Conservation (phyloP, 208 protist genomes). For the Trypanosoma caninum region DNA sequence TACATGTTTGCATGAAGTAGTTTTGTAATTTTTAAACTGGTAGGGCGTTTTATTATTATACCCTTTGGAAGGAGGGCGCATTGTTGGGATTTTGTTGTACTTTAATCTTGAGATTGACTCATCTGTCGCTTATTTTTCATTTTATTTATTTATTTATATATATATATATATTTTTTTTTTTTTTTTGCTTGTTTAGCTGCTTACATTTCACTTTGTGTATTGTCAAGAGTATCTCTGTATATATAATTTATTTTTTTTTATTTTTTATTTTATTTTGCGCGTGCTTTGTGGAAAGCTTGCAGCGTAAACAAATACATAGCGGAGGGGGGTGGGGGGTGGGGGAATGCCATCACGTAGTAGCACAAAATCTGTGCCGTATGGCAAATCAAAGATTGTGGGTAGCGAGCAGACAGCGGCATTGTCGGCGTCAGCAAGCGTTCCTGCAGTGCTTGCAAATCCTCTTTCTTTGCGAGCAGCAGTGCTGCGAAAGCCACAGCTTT, state of each 20-base stretch:
- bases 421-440: conserved; percentile 24
- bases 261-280: not conserved
- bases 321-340: not conserved
- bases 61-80: no score
- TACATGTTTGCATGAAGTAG: no score
- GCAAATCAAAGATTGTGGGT: not conserved
- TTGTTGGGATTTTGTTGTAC: no score
- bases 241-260: not conserved
- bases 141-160: not conserved
- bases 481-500: conserved; percentile 44
- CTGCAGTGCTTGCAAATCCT: conserved; percentile 41
- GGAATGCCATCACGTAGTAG: not conserved
- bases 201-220: not conserved
- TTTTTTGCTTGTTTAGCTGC: not conserved
- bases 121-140: no score
- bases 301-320: not conserved
- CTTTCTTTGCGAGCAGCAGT: conserved; percentile 55
- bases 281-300: not conserved
- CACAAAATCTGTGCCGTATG: not conserved
- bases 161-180: not conserved
- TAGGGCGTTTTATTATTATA: no score
- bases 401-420: not conserved
- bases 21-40: no score
- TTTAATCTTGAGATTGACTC: no score
- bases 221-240: not conserved